These are phyloP conservation scores for Akanthomyces muscarius DNA, from an alignment of 2,329 filamentous ascomycete genomes.

Conservation along the genomic window DNA sequence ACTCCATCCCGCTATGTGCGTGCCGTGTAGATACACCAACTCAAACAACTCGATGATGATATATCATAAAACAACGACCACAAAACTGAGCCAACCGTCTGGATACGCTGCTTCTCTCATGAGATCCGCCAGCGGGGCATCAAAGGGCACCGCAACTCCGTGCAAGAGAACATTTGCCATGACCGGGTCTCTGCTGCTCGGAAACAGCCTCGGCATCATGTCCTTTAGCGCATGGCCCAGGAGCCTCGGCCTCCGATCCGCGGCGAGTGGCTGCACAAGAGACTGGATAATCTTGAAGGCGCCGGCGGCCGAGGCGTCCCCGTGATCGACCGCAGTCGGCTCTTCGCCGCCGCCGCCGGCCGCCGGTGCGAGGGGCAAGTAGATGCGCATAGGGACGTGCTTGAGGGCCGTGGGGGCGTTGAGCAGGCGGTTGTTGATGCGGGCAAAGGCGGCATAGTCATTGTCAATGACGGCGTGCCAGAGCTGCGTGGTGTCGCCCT, in stretches of 20 bases:
- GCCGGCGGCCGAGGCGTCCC: conserved; percentile 33
- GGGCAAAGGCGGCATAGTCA: conserved; percentile 67
- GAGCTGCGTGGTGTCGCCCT: conserved; percentile 74
- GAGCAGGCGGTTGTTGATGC: conserved; percentile 72
- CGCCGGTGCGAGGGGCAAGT: conserved; percentile 67
- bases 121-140: conserved; percentile 74
- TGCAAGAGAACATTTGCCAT: conserved; percentile 83
- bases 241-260: conserved; percentile 40
- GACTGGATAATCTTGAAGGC: conserved; percentile 73
- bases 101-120: conserved; percentile 80
- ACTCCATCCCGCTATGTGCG: conserved; percentile 3
- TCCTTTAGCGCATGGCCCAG: conserved; percentile 74
- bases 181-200: conserved; percentile 77
- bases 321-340: conserved; percentile 8
- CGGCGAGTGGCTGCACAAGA: conserved; percentile 53
- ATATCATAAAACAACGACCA: conserved; percentile 65
- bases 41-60: not conserved
- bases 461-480: conserved; percentile 80
- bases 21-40: not conserved
- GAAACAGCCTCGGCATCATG: conserved; percentile 78
- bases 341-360: conserved; percentile 30
- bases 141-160: conserved; percentile 77
- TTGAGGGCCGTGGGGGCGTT: conserved; percentile 70
- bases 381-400: conserved; percentile 83
- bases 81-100: conserved; percentile 86